phyloP scores from a whole-genome alignment of 768 basidiomycete species.

The Neoboletus brunneissimus region DNA sequence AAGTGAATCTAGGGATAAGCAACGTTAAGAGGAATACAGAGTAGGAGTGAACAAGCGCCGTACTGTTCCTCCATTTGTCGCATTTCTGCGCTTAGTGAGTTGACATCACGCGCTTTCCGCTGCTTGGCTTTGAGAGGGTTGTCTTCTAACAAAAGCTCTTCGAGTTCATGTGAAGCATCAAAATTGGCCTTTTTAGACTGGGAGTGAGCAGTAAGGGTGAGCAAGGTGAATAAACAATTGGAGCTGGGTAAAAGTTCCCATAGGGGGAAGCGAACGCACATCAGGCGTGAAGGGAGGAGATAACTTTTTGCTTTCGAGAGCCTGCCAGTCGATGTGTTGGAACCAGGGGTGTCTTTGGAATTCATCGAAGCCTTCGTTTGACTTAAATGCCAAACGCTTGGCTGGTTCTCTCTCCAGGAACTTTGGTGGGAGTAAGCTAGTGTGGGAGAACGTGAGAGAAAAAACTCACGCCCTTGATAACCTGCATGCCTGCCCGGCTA shows the following conservation, averaged over 20 bases:
- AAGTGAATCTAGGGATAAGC: conserved; percentile 61
- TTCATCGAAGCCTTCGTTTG: conserved; percentile 77
- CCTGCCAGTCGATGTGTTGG: conserved; percentile 82
- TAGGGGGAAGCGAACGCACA: conserved; percentile 40
- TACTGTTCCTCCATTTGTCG: conserved; percentile 98
- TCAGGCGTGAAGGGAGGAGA: conserved; percentile 89
- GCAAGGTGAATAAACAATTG: neutral
- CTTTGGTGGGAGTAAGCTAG: conserved; percentile 39
- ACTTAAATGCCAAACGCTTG: conserved; percentile 79
- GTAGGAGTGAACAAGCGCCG: conserved; percentile 19
- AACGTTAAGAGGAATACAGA: neutral
- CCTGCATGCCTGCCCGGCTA: conserved; percentile 72
- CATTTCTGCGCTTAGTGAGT: conserved; percentile 85
- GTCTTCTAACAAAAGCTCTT: conserved; percentile 93
- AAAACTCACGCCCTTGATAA: conserved; percentile 70
- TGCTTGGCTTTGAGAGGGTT: conserved; percentile 95
- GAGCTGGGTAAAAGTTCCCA: neutral
- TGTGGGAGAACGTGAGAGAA: conserved; percentile 12
- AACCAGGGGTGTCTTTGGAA: conserved; percentile 87
- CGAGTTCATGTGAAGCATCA: conserved; percentile 96
- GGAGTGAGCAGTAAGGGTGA: conserved; percentile 1
- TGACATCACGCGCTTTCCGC: conserved; percentile 84
- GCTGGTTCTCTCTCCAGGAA: conserved; percentile 82
- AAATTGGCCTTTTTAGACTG: conserved; percentile 99
- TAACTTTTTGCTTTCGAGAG: conserved; percentile 71